Conservation (phyloP, 1,139 yeast species). For the Suhomyces maxii region DNA sequence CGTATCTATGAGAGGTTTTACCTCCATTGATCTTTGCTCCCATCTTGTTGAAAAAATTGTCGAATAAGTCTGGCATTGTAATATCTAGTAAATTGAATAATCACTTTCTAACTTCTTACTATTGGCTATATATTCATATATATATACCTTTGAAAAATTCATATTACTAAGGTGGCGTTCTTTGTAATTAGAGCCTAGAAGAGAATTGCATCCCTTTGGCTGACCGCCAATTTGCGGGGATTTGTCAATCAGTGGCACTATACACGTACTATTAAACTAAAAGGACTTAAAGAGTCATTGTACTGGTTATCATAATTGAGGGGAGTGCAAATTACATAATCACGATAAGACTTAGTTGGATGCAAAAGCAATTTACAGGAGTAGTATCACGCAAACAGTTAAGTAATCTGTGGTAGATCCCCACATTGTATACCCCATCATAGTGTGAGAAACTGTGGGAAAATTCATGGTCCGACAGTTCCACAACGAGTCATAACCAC, state of each 20-base stretch:
- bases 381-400: background rate
- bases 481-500: too few relatives aligned
- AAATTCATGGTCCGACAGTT: too few relatives aligned
- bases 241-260: background rate
- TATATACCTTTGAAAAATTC: background rate
- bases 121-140: background rate
- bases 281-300: background rate
- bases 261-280: background rate
- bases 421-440: background rate
- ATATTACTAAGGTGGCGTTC: background rate
- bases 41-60: constrained; percentile 37
- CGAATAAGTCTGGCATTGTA: constrained; percentile 46
- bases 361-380: background rate
- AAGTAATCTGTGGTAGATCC: background rate
- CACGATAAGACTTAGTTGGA: background rate
- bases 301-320: background rate
- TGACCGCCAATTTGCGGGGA: constrained; percentile 3
- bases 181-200: background rate
- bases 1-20: constrained; percentile 31
- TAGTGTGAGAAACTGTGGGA: background rate
- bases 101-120: background rate
- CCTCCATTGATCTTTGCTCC: constrained; percentile 37
- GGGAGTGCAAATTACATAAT: background rate
- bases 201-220: background rate
- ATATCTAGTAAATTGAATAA: background rate